Evolutionary conservation across 2,329 filamentous ascomycete genomes (phyloP).

Genomic region (Beauveria asiatica): DNA sequence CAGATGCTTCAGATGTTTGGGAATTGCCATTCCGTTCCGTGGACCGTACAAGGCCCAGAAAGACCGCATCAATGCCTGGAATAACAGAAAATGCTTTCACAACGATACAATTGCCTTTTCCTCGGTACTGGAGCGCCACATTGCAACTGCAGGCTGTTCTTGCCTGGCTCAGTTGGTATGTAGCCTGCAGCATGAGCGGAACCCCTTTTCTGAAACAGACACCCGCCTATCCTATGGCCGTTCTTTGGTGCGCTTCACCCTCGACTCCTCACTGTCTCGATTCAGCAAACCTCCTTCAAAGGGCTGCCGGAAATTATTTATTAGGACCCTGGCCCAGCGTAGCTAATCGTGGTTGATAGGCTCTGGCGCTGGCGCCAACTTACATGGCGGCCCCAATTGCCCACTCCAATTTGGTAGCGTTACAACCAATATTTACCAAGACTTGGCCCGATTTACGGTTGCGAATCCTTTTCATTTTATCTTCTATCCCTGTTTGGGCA

Average conservation of each 20-base stretch:
- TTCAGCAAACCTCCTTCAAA: neutral
- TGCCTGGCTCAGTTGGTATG: too few relatives aligned
- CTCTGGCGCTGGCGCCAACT: neutral
- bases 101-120: too few relatives aligned
- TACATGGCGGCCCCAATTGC: neutral
- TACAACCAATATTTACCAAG: neutral
- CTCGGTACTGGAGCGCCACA: too few relatives aligned
- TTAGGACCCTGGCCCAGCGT: neutral
- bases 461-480: neutral
- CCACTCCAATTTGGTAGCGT: slow-evolving; percentile 9
- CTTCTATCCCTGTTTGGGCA: neutral
- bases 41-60: too few relatives aligned
- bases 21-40: too few relatives aligned
- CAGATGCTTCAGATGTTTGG: too few relatives aligned
- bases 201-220: slow-evolving; percentile 6
- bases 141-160: too few relatives aligned
- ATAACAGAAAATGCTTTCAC: too few relatives aligned
- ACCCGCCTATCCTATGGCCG: neutral
- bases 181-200: neutral
- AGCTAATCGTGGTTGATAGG: neutral
- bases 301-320: neutral
- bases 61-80: too few relatives aligned
- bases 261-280: neutral
- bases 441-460: slow-evolving; percentile 9
- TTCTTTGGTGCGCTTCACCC: neutral